Base-by-base conservation (phyloP, 2,329 filamentous ascomycete genomes). In the Trichothecium sympodiale region DNA sequence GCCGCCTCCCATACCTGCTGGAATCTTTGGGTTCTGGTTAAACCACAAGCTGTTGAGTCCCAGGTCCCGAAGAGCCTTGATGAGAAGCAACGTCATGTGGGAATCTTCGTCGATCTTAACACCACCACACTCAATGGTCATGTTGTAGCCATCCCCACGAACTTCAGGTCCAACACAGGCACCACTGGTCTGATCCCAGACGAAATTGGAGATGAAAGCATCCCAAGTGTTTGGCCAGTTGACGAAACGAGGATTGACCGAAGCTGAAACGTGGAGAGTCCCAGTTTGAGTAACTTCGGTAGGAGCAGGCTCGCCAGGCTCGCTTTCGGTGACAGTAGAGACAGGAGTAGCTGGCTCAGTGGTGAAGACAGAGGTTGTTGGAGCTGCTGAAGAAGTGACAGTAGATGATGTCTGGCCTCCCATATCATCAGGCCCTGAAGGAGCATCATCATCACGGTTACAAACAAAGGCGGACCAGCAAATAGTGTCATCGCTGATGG, bases 391-490 rank as follows among this genome's bases (percentile, higher is more conserved):
- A 10, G 48, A 46, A 8, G 54, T 55, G 23, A 51, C 51, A 34
- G 53, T 32, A 5, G 56, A 50, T n/a, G 56, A 59, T 12, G 55
- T 55, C 12, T 51, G 54, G 31, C 53, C 50, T 5, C 47, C 50
- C 55, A 59, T 58, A 33, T 57, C 56, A 8, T 47, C 49, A 28
- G 58, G 56, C 5, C 51, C 52, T 38, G 51, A 38, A 25, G 58
- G 58, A 8, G 58, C 43, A 5, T 46, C 38, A 14, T 51, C 46
- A 16, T 59, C 51, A 12, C 53, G 49, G 34, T 62, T 62, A 47
- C 60, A 63, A 39, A 63, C 54, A 44, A 63, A 63, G 4, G 60
- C 60, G 28, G 57, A 57, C 47, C 57, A 52, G 42, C 60, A 63
- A 35, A 59, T 48, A 8, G 58, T 53, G 32, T 61, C 52, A 20